These are phyloP conservation scores for Fomitopsis palustris DNA, from an alignment of 1,284 basidiomycete genomes.

Conservation along the genomic window DNA sequence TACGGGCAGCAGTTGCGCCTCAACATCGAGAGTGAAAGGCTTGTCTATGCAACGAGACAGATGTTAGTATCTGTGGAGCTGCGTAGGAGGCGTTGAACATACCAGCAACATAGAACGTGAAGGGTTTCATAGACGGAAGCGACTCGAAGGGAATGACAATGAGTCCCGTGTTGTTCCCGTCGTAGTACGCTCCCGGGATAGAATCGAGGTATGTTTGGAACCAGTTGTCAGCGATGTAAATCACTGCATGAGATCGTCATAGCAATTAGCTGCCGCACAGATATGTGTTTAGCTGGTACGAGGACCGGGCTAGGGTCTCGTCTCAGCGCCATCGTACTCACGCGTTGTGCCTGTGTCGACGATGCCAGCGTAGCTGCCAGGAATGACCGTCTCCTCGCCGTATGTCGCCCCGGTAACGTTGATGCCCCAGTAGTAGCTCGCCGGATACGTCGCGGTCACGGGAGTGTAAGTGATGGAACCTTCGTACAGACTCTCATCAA, in stretches of 20 bases:
- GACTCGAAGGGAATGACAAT: constrained; percentile 5
- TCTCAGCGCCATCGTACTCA: constrained; percentile 17
- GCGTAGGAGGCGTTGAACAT: not conserved
- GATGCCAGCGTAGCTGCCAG: constrained; percentile 43
- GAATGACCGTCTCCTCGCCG: constrained; percentile 27
- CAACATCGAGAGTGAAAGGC: constrained; percentile 33
- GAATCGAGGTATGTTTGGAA: constrained; percentile 44
- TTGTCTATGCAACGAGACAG: constrained; percentile 9
- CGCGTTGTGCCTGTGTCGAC: constrained; percentile 56
- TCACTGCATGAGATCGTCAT: not conserved
- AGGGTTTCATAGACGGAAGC: constrained; percentile 24
- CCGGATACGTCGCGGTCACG: constrained; percentile 21
- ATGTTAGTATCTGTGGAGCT: not conserved
- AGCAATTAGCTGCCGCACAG: not conserved
- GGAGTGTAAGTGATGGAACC: constrained; percentile 10
- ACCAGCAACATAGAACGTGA: constrained; percentile 34
- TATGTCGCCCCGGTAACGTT: constrained; percentile 34
- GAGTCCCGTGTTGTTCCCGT: constrained; percentile 5
- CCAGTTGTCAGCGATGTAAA: constrained; percentile 39
- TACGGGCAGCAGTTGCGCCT: constrained; percentile 42
- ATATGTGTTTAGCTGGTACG: not conserved
- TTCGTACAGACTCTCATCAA: constrained; percentile 3
- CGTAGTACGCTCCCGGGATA: constrained; percentile 5
- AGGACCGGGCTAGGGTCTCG: not conserved
- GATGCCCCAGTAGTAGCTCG: constrained; percentile 32